phyloP scores from a whole-genome alignment of 257 asterid genomes.

The Penstemon davidsonii region DNA sequence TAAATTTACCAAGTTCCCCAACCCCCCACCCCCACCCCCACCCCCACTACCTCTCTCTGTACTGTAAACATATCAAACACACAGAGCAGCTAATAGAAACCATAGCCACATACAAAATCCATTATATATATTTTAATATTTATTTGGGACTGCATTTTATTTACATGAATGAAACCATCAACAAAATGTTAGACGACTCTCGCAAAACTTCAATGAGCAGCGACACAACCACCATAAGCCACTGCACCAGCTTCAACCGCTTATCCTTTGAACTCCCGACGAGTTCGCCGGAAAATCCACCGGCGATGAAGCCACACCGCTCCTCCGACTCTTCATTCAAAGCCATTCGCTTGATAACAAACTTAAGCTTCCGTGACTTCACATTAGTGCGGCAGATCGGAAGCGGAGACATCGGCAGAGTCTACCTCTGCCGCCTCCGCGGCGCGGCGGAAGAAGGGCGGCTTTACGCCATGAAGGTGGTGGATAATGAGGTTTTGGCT shows the following conservation, averaged over 20 bases:
- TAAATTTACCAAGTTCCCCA: constrained; percentile 21
- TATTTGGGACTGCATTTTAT: no score
- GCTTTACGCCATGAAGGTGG: constrained; percentile 86
- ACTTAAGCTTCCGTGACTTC: constrained; percentile 60
- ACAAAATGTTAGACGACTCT: constrained; percentile 36
- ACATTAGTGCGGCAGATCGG: constrained; percentile 79
- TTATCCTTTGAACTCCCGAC: constrained; percentile 63
- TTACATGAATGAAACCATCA: constrained; percentile 27
- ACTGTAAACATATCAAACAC: neutral
- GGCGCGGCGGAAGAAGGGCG: constrained; percentile 39
- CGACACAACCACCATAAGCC: constrained; percentile 44
- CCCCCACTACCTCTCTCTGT: neutral
- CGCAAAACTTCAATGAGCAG: constrained; percentile 76
- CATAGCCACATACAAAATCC: constrained; percentile 43
- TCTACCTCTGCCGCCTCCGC: constrained; percentile 50
- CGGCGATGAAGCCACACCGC: constrained; percentile 61
- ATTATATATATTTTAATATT: constrained; percentile 25
- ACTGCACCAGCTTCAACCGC: constrained; percentile 64
- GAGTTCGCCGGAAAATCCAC: constrained; percentile 55
- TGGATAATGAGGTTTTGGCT: constrained; percentile 67
- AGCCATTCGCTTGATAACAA: constrained; percentile 37
- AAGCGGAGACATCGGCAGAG: constrained; percentile 83
- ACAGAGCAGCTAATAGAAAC: constrained; percentile 26
- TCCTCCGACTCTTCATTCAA: constrained; percentile 71
- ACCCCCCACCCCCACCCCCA: neutral